Evolutionary conservation across 768 basidiomycete genomes (phyloP).

Genomic region (Tylopilus subfusipes): DNA sequence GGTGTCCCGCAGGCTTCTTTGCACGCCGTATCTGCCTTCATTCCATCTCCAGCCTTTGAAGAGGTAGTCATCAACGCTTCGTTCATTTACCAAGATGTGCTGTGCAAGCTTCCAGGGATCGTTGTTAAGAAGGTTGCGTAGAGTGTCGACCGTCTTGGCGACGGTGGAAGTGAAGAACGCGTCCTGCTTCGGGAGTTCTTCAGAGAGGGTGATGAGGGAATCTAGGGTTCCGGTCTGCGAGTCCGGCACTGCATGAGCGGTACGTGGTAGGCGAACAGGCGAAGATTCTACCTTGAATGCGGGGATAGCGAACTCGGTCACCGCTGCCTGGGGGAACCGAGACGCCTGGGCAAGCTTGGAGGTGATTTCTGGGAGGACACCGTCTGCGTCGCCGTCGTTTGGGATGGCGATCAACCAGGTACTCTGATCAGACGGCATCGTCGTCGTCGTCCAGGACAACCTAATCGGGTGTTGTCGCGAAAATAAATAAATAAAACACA

Average conservation of each 20-base stretch:
- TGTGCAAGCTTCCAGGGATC: conserved; percentile 72
- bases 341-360: conserved; percentile 60
- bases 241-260: conserved; percentile 8
- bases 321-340: conserved; percentile 44
- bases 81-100: conserved; percentile 78
- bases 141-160: conserved; percentile 91
- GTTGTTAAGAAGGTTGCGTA: conserved; percentile 87
- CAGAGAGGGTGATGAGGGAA: conserved; percentile 81
- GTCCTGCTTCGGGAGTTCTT: conserved; percentile 91
- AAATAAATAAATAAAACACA: conserved; percentile 18
- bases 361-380: conserved; percentile 60
- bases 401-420: conserved; percentile 92
- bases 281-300: conserved; percentile 85
- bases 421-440: conserved; percentile 93
- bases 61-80: conserved; percentile 73
- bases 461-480: conserved; percentile 1
- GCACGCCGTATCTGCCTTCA: conserved; percentile 81
- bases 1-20: conserved; percentile 78
- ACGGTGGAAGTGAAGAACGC: conserved; percentile 80
- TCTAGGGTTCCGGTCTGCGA: conserved; percentile 91
- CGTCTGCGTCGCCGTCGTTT: conserved; percentile 80
- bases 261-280: not conserved
- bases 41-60: conserved; percentile 92
- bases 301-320: conserved; percentile 72
- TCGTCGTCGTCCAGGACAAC: conserved; percentile 4